Conservation (phyloP, 164 flowering plant genomes). For the Nymphaea thermarum region DNA sequence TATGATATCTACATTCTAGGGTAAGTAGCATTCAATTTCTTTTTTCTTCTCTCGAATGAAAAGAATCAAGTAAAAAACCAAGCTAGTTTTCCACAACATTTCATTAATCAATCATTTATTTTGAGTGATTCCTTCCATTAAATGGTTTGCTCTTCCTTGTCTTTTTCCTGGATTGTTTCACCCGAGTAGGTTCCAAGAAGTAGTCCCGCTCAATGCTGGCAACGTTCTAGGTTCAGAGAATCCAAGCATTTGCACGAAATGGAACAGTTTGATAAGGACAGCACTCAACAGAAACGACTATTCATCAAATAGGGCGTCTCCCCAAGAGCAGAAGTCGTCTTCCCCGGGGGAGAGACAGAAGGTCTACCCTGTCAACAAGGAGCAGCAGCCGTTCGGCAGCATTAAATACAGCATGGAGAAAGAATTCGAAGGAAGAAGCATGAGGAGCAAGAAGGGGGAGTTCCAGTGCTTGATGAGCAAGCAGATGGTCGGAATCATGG, state of each 20-base stretch:
- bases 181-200: slow-evolving; percentile 56
- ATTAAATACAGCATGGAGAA: background rate
- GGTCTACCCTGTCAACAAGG: slow-evolving; percentile 4
- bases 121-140: too few species aligned
- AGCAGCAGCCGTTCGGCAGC: background rate
- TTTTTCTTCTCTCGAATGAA: background rate
- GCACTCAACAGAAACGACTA: slow-evolving; percentile 35
- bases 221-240: slow-evolving; percentile 53
- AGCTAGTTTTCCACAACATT: background rate
- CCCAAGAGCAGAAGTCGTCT: background rate
- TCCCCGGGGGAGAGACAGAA: slow-evolving; percentile 8
- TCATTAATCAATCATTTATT: background rate
- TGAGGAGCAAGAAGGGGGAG: slow-evolving; percentile 10
- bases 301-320: slow-evolving; percentile 1
- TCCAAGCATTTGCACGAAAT: slow-evolving; percentile 31
- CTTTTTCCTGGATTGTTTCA: too few species aligned
- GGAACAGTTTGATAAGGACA: slow-evolving; percentile 54
- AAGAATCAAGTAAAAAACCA: background rate
- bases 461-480: slow-evolving; percentile 50
- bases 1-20: slow-evolving; percentile 19
- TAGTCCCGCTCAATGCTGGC: slow-evolving; percentile 50
- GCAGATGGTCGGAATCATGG: slow-evolving; percentile 69
- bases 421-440: slow-evolving; percentile 1
- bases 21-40: background rate
- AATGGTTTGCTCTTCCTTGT: too few species aligned